phyloP scores from a whole-genome alignment of 208 protist species.

The Phytomonas sp. region DNA sequence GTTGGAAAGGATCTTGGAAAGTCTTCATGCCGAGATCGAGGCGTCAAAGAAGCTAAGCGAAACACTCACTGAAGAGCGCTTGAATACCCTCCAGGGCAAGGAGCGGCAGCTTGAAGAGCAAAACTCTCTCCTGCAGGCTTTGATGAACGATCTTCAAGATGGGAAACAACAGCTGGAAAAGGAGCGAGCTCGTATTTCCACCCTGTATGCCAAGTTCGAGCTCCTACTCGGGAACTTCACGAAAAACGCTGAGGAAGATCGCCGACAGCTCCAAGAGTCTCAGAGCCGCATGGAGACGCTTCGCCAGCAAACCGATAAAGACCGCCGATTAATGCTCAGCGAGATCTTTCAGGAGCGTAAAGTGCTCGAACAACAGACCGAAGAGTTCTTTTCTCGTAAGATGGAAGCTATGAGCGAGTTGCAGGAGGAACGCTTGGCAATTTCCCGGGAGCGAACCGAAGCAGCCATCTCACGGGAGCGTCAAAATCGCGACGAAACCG shows the following conservation, averaged over 20 bases:
- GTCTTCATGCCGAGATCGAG: slow-evolving; percentile 61
- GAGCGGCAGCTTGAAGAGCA: slow-evolving; percentile 57
- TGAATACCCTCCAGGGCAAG: slow-evolving; percentile 36
- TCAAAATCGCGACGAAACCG: slow-evolving; percentile 70
- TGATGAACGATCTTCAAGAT: slow-evolving; percentile 52
- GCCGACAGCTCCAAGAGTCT: slow-evolving; percentile 44
- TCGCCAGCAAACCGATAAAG: slow-evolving; percentile 73
- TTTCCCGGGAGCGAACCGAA: slow-evolving; percentile 64
- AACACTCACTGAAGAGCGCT: slow-evolving; percentile 52
- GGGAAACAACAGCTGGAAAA: slow-evolving; percentile 52
- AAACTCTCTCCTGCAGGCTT: slow-evolving; percentile 33
- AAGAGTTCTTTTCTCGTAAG: slow-evolving; percentile 69
- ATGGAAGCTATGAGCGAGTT: slow-evolving; percentile 65
- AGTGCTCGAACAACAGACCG: slow-evolving; percentile 74
- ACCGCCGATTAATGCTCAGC: slow-evolving; percentile 60
- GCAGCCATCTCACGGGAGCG: slow-evolving; percentile 58
- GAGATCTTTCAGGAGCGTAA: slow-evolving; percentile 80
- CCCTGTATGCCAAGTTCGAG: slow-evolving; percentile 76
- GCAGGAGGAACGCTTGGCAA: slow-evolving; percentile 63
- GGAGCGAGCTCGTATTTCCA: slow-evolving; percentile 52
- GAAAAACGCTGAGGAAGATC: slow-evolving; percentile 69
- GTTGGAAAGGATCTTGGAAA: slow-evolving; percentile 52
- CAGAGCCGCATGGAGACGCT: slow-evolving; percentile 72
- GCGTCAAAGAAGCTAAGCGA: slow-evolving; percentile 54
- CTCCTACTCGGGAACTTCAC: slow-evolving; percentile 50